Evolutionary conservation across 208 protist genomes (phyloP).

Genomic region (Trichomonas vaginalis): DNA sequence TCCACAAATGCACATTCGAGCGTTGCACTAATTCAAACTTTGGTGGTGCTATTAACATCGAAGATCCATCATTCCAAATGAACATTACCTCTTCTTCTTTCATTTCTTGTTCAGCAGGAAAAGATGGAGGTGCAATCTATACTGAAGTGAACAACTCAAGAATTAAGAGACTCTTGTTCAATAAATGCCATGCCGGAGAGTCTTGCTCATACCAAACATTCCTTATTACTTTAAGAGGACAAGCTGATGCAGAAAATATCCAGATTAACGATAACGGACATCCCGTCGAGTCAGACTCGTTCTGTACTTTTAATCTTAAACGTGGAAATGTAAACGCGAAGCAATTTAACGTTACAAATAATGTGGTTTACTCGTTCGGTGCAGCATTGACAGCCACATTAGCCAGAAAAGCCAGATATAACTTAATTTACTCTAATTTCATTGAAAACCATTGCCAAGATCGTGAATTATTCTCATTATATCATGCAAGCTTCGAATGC

Average conservation of each 20-base stretch:
- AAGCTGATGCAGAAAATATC: neutral
- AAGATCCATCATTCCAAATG: neutral
- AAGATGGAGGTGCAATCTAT: neutral
- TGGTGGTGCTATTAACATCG: neutral
- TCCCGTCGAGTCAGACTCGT: neutral
- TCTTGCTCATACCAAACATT: neutral
- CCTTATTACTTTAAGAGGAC: neutral
- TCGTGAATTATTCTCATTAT: neutral
- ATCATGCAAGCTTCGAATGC: neutral
- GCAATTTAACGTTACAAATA: neutral
- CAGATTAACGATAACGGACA: neutral
- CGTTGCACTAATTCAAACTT: neutral
- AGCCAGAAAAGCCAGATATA: neutral
- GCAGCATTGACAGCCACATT: neutral
- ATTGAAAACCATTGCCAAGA: neutral
- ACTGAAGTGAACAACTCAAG: neutral
- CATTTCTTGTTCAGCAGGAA: neutral
- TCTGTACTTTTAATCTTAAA: neutral
- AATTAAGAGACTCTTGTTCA: neutral
- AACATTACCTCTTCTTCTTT: neutral
- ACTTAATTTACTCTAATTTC: neutral
- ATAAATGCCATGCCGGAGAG: neutral
- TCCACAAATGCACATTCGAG: neutral
- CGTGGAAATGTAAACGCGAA: neutral
- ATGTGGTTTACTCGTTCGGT: neutral